Base-by-base conservation (phyloP, 176 grass and related monocot species). In the Tillandsia leiboldiana region DNA sequence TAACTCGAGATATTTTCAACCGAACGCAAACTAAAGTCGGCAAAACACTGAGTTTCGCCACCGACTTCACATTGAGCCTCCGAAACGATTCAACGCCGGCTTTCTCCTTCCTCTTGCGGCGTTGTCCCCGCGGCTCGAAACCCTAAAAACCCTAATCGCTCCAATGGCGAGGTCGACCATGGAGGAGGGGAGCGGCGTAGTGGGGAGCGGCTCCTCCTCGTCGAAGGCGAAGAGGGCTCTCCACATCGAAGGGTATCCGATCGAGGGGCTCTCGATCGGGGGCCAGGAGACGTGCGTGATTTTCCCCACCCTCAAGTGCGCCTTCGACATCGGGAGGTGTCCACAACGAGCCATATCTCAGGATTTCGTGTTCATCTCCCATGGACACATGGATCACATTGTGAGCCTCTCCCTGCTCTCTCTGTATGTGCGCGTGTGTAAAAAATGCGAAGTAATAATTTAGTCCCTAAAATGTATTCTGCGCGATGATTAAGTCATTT, bases 251-350 rank as follows among this genome's bases (percentile, higher is more conserved):
- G 88, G 88, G 2, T 92, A 96, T 67, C 83, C 71, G 9, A 69
- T 96, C 27, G 92, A 92, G 78, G 92, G 92, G 20, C 48, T 96
- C 59, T 96, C 92, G 11, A 85, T 92, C 47, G 92, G 86, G 47
- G 92, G 92, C 26, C 88, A 91, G 1, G 92, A 92, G 73, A 96
- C 92, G 0, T 91, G 93, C 66, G 75, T 96, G 59, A 96, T 96
- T 59, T 92, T 96, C 70, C 93, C 93, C 3, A 85, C 93, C n/a
- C 78, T 92, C 28, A 96, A 85, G 69, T 23, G 81, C 56, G 93
- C 93, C 56, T 96, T 96, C 84, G 93, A 96, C 80, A 96, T 96
- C 27, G 93, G 93, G 5, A 80, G 93, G 68, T 97, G 93, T 74
- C 93, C 93, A 8, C 89, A 97, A 73, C 81, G 89, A 51, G 83